Evolutionary conservation across 805 yeast species (phyloP).

Genomic region (Candida easanensis): DNA sequence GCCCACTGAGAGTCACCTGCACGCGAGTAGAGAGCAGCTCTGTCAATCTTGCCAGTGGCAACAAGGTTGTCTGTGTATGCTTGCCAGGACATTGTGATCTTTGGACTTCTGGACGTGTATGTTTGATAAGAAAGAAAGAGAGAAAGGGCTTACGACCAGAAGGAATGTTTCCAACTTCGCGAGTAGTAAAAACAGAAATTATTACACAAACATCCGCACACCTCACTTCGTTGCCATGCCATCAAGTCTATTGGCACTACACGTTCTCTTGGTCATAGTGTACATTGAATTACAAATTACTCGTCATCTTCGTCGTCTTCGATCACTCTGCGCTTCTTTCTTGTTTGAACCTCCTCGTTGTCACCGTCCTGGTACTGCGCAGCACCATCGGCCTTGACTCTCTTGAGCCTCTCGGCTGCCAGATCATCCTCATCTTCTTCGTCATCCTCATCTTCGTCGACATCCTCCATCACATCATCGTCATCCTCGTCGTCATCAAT

Average conservation of each 20-base stretch:
- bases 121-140: too few species aligned
- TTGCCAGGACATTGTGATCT: conserved; percentile 46
- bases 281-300: neutral
- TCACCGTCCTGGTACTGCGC: conserved; percentile 39
- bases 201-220: conserved; percentile 23
- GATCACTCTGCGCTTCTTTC: conserved; percentile 47
- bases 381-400: conserved; percentile 45
- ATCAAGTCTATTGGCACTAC: too few species aligned
- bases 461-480: conserved; percentile 35
- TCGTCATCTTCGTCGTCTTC: conserved; percentile 55
- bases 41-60: conserved; percentile 84
- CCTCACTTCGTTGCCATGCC: too few species aligned
- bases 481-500: conserved; percentile 49
- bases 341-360: conserved; percentile 21
- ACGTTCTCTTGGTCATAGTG: too few species aligned
- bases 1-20: conserved; percentile 98
- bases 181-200: too few species aligned
- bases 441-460: conserved; percentile 30
- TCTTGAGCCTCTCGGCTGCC: conserved; percentile 29
- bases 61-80: conserved; percentile 94
- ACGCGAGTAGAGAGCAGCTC: conserved; percentile 88
- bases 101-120: too few species aligned
- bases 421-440: conserved; percentile 54
- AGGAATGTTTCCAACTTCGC: too few species aligned
- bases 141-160: too few species aligned